A percentile compares a stretch with the other conserved stretches of the same genome.
phyloP scores from a whole-genome alignment of 2,329 filamentous ascomycete genomes.

The Westerdykella ornata region DNA sequence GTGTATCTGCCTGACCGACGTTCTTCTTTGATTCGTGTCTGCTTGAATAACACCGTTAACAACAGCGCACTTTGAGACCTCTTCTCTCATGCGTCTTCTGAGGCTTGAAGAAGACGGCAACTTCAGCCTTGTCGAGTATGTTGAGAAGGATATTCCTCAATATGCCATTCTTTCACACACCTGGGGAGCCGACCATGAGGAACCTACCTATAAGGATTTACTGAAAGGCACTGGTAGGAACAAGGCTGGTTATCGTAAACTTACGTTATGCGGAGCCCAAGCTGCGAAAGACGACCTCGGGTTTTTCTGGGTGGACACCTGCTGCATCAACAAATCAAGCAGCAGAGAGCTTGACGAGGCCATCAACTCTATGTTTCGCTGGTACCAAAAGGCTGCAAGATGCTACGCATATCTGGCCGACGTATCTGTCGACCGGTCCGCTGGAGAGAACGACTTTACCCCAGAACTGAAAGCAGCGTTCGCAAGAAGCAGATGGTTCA shows the following conservation, averaged over 20 bases:
- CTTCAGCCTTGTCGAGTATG: slow-evolving; percentile 2
- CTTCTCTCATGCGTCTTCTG: slow-evolving; percentile 3
- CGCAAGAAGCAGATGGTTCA: too few relatives aligned
- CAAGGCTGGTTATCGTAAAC: not conserved
- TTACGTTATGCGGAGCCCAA: too few relatives aligned
- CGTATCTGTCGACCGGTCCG: too few relatives aligned
- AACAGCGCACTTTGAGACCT: not conserved
- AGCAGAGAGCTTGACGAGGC: not conserved
- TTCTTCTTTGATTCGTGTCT: too few relatives aligned
- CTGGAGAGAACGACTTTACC: too few relatives aligned
- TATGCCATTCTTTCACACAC: not conserved
- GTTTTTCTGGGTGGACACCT: not conserved
- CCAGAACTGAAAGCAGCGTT: too few relatives aligned
- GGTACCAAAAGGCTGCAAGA: not conserved
- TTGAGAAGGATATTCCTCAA: not conserved
- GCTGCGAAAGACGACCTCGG: not conserved
- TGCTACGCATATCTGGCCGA: not conserved
- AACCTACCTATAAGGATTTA: not conserved
- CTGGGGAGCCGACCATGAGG: not conserved
- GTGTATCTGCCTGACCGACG: too few relatives aligned
- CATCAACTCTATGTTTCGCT: too few relatives aligned
- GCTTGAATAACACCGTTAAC: too few relatives aligned
- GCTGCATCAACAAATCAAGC: not conserved
- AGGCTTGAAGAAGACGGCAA: slow-evolving; percentile 1
- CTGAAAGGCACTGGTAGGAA: not conserved